phyloP scores from a whole-genome alignment of 2,329 filamentous ascomycete genomes.

The Xylaria sp. region DNA sequence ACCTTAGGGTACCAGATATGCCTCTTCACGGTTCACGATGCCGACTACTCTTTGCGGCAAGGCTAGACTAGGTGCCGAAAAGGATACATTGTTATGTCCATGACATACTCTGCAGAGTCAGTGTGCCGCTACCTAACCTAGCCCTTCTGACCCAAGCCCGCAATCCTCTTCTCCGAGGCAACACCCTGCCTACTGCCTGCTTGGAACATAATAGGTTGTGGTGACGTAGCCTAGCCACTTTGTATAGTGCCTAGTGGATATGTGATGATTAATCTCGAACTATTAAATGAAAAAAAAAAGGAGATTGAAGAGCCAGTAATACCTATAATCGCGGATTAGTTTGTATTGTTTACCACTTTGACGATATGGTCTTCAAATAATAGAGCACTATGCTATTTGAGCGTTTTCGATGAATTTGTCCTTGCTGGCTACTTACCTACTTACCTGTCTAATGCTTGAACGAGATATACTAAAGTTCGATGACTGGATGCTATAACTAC shows the following conservation, averaged over 20 bases:
- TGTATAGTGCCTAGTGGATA: neutral
- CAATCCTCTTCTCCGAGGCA: neutral
- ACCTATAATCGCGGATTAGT: too few relatives aligned
- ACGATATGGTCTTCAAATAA: too few relatives aligned
- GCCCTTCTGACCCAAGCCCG: neutral
- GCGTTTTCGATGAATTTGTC: too few relatives aligned
- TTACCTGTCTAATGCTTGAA: too few relatives aligned
- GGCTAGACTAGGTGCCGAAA: slow-evolving; percentile 24
- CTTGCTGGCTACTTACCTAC: neutral
- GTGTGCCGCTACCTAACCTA: neutral
- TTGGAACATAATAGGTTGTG: neutral
- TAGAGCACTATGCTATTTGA: too few relatives aligned
- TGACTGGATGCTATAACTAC: neutral
- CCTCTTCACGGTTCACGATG: neutral
- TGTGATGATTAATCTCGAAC: neutral
- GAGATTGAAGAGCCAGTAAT: neutral
- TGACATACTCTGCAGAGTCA: neutral
- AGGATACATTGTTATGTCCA: neutral
- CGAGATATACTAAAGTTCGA: neutral
- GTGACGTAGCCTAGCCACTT: neutral
- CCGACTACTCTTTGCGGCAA: slow-evolving; percentile 13
- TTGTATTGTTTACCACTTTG: neutral
- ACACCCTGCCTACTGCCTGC: neutral
- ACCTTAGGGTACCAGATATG: slow-evolving; percentile 4
- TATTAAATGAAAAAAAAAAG: neutral